phyloP scores from a whole-genome alignment of 352 stramenopile genomes.

The Phytopythium delawarense region DNA sequence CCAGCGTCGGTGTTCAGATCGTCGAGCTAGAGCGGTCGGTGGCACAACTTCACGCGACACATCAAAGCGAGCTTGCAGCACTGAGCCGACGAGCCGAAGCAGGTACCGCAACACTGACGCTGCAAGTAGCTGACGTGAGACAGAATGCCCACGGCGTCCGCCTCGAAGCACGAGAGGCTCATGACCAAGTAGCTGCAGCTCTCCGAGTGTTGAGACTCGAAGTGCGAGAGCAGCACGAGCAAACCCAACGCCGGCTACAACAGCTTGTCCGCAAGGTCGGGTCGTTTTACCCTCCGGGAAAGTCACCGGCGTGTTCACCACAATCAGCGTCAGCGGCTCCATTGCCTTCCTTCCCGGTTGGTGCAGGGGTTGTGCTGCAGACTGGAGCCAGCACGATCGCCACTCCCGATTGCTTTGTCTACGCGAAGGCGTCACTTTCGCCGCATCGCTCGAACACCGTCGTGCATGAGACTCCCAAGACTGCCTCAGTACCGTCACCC shows the following conservation, averaged over 20 bases:
- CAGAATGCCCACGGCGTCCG: neutral
- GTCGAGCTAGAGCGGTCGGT: neutral
- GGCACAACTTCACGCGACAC: neutral
- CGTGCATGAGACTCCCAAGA: neutral
- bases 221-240: neutral
- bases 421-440: slow-evolving; percentile 3
- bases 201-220: neutral
- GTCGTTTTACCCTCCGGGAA: neutral
- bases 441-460: neutral
- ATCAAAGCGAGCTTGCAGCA: neutral
- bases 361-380: neutral
- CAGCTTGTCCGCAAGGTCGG: neutral
- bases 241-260: slow-evolving; percentile 2
- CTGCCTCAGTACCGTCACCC: neutral
- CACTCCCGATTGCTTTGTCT: slow-evolving; percentile 3
- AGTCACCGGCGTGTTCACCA: neutral
- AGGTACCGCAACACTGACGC: neutral
- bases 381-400: neutral
- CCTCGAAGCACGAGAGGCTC: neutral
- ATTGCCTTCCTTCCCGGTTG: neutral
- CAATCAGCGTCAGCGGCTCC: neutral
- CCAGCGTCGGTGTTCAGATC: neutral
- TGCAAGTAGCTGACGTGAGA: slow-evolving; percentile 1
- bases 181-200: slow-evolving; percentile 2
- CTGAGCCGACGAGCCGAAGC: neutral